Percentiles rank a stretch among this genome's conserved stretches.
Conservation (phyloP, 495 filamentous ascomycete genomes). For the Xylaria telfairii region DNA sequence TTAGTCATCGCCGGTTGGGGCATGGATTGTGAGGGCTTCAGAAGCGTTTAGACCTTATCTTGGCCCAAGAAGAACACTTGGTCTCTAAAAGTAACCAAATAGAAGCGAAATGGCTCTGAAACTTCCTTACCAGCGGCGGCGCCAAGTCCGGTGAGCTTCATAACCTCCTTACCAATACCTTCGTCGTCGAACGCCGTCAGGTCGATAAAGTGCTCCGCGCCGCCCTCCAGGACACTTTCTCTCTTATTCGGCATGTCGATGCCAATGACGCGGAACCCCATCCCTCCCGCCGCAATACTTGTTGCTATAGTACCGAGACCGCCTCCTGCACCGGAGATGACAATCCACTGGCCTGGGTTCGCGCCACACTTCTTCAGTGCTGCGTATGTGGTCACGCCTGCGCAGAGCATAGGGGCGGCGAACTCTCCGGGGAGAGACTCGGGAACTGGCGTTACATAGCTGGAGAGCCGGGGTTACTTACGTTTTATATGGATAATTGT, state of each 20-base stretch:
- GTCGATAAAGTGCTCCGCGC: constrained; percentile 74
- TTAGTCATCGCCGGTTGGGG: too few species aligned
- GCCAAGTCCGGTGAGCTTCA: constrained; percentile 66
- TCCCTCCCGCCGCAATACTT: constrained; percentile 67
- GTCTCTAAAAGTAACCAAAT: too few species aligned
- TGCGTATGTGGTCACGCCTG: constrained; percentile 63
- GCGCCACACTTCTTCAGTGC: constrained; percentile 65
- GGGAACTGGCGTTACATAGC: constrained; percentile 74
- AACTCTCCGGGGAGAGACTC: constrained; percentile 61
- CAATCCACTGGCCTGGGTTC: constrained; percentile 66
- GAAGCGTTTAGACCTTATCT: too few species aligned
- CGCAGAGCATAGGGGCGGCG: constrained; percentile 71
- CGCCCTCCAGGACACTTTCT: constrained; percentile 61
- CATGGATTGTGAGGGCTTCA: too few species aligned
- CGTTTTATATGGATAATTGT: constrained; percentile 53
- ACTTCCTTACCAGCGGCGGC: too few species aligned
- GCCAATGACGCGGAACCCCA: constrained; percentile 71
- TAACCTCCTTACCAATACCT: constrained; percentile 57
- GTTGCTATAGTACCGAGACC: constrained; percentile 70
- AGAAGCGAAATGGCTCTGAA: too few species aligned
- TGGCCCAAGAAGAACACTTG: too few species aligned
- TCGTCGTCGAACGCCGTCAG: constrained; percentile 61
- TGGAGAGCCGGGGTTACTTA: constrained; percentile 50
- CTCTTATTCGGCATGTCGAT: constrained; percentile 71
- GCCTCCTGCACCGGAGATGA: constrained; percentile 71